Evolutionary conservation across 2,329 filamentous ascomycete genomes (phyloP).

Genomic region (Orbilia quercus): DNA sequence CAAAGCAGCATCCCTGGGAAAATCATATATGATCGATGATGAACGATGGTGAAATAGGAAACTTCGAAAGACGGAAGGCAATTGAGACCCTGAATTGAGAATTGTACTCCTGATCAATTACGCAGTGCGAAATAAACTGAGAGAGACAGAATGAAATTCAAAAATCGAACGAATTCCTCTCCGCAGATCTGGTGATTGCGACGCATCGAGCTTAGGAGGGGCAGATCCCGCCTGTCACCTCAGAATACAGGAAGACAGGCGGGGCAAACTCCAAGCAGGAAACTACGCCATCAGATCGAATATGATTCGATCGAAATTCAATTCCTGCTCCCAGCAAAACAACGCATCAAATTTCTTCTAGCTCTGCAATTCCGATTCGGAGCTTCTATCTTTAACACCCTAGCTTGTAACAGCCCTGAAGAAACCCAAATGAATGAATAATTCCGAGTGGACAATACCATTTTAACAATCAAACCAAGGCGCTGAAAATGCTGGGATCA

Average conservation of each 20-base stretch:
- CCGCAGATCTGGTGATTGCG: slow-evolving; percentile 9
- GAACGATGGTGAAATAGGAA: background rate
- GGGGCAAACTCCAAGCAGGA: slow-evolving; percentile 7
- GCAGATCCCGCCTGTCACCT: slow-evolving; percentile 15
- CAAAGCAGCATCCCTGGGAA: no score
- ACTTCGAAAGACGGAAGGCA: slow-evolving; percentile 7
- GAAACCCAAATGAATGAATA: slow-evolving; percentile 13
- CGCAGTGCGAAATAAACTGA: slow-evolving; percentile 1
- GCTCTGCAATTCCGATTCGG: background rate
- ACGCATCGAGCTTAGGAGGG: slow-evolving; percentile 14
- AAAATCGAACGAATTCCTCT: slow-evolving; percentile 42
- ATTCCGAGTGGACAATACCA: slow-evolving; percentile 28
- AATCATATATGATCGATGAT: no score
- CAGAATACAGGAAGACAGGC: background rate
- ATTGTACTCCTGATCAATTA: slow-evolving; percentile 37
- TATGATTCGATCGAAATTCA: no score
- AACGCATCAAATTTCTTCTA: slow-evolving; percentile 26
- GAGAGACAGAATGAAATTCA: background rate
- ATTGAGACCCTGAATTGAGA: slow-evolving; percentile 37
- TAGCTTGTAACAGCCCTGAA: no score
- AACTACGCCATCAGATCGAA: background rate
- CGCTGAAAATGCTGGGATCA: background rate
- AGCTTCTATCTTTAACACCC: slow-evolving; percentile 33
- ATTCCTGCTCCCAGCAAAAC: slow-evolving; percentile 17
- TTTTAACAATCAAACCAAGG: slow-evolving; percentile 1